Evolutionary conservation across 495 filamentous ascomycete genomes (phyloP).

Genomic region (Aspergillus affinis): DNA sequence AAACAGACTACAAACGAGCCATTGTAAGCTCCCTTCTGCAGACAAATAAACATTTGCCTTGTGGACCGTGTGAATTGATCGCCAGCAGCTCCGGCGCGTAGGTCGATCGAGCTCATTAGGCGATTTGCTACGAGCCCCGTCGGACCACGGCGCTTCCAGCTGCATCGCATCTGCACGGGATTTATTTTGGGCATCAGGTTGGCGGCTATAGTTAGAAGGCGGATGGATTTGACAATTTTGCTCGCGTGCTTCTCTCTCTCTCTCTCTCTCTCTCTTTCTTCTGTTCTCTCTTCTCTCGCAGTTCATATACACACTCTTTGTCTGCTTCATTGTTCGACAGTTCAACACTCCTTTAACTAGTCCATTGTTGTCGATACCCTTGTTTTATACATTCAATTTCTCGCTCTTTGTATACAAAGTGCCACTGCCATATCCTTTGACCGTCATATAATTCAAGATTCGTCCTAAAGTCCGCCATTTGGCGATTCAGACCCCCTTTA

Average conservation of each 20-base stretch:
- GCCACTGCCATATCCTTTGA: background rate
- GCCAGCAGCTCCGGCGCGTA: slow-evolving; percentile 7
- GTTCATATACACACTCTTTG: background rate
- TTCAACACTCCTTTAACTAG: background rate
- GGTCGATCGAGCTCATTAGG: slow-evolving; percentile 19
- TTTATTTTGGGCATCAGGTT: slow-evolving; percentile 2
- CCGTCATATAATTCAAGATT: background rate
- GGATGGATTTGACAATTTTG: background rate
- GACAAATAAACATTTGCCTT: background rate
- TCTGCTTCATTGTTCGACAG: background rate
- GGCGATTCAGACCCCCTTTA: background rate
- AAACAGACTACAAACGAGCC: background rate
- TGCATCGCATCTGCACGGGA: background rate
- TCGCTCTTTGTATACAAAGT: background rate
- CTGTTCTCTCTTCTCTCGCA: too few species aligned
- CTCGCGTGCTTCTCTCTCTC: background rate
- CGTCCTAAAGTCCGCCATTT: background rate
- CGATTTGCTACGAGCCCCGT: slow-evolving; percentile 7
- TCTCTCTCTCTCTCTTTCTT: background rate
- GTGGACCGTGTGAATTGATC: background rate
- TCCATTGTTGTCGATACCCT: background rate
- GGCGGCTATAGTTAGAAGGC: background rate
- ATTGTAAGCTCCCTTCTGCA: background rate
- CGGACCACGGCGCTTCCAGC: slow-evolving; percentile 3
- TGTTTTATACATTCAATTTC: background rate